Evolutionary conservation across 2,329 filamentous ascomycete genomes (phyloP).

Genomic region (Pseudocercospora pini-densiflorae): DNA sequence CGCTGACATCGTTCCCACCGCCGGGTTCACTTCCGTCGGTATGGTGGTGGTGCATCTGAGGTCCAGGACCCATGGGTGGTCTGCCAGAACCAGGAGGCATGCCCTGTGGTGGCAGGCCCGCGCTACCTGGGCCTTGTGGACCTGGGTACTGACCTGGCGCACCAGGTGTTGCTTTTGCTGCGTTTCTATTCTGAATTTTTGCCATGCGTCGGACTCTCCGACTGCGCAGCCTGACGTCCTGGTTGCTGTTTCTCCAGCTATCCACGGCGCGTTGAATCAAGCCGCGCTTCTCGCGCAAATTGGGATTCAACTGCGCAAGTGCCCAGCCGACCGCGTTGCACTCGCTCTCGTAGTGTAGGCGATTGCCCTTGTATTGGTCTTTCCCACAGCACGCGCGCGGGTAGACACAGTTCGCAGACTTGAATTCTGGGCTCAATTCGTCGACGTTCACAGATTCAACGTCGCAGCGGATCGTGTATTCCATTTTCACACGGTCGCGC

Average conservation of each 20-base stretch:
- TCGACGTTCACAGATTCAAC: slow-evolving; percentile 96
- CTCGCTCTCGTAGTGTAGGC: slow-evolving; percentile 94
- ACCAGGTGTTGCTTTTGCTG: slow-evolving; percentile 29
- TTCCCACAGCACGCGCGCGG: slow-evolving; percentile 93
- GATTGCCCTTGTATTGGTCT: slow-evolving; percentile 95
- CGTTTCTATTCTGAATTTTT: slow-evolving; percentile 80
- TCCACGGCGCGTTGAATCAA: slow-evolving; percentile 97
- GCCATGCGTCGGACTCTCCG: slow-evolving; percentile 92
- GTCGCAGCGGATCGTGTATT: slow-evolving; percentile 97
- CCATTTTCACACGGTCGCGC: slow-evolving; percentile 96
- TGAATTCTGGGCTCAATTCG: slow-evolving; percentile 83
- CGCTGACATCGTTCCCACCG: slow-evolving; percentile 75
- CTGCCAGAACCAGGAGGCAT: slow-evolving; percentile 61
- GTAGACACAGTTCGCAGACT: slow-evolving; percentile 98
- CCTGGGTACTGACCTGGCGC: slow-evolving; percentile 65
- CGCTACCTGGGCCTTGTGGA: slow-evolving; percentile 59
- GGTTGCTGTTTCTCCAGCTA: slow-evolving; percentile 99
- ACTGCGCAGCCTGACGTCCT: slow-evolving; percentile 88
- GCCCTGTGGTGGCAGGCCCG: slow-evolving; percentile 65
- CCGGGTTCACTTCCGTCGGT: slow-evolving; percentile 69
- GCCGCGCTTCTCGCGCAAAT: slow-evolving; percentile 88
- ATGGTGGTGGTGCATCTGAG: slow-evolving; percentile 73
- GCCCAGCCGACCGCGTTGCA: slow-evolving; percentile 99
- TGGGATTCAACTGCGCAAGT: slow-evolving; percentile 87
- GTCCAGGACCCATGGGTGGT: slow-evolving; percentile 63